A percentile compares a stretch with the other conserved stretches of the same genome.
phyloP scores from a whole-genome alignment of 495 filamentous ascomycete genomes.

The Jackrogersella minutella region DNA sequence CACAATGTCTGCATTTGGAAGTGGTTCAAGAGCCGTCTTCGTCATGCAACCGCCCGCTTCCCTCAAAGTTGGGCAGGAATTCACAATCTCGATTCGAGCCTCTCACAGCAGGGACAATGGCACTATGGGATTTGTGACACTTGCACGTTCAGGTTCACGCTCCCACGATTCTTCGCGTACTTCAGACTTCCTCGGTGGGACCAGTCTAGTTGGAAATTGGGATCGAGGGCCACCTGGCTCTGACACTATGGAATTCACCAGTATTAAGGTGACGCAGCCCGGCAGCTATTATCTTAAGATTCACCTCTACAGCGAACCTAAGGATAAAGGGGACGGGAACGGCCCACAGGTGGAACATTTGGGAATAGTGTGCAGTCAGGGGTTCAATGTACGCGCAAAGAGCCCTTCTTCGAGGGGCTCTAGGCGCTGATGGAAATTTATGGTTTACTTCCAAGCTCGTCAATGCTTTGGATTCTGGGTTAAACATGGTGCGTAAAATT shows the following conservation, averaged over 20 bases:
- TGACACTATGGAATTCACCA: slow-evolving; percentile 26
- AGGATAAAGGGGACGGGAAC: not conserved
- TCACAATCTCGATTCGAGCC: slow-evolving; percentile 17
- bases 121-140: slow-evolving; percentile 13
- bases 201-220: slow-evolving; percentile 27
- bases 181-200: slow-evolving; percentile 8
- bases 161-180: not conserved
- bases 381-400: slow-evolving; percentile 14
- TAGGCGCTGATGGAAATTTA: not conserved
- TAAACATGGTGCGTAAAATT: not conserved
- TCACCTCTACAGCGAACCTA: slow-evolving; percentile 25
- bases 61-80: slow-evolving; percentile 8
- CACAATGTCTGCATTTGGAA: slow-evolving; percentile 9
- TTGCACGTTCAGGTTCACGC: not conserved
- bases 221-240: not conserved
- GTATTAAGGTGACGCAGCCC: slow-evolving; percentile 3
- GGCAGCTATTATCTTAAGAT: slow-evolving; percentile 14
- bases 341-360: slow-evolving; percentile 22
- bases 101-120: slow-evolving; percentile 21
- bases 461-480: not conserved
- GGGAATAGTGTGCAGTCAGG: slow-evolving; percentile 14
- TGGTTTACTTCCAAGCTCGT: not conserved
- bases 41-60: slow-evolving; percentile 11
- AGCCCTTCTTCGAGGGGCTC: not conserved
- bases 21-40: slow-evolving; percentile 7